Conservation (phyloP, 495 filamentous ascomycete genomes). For the Tuber melanosporum region DNA sequence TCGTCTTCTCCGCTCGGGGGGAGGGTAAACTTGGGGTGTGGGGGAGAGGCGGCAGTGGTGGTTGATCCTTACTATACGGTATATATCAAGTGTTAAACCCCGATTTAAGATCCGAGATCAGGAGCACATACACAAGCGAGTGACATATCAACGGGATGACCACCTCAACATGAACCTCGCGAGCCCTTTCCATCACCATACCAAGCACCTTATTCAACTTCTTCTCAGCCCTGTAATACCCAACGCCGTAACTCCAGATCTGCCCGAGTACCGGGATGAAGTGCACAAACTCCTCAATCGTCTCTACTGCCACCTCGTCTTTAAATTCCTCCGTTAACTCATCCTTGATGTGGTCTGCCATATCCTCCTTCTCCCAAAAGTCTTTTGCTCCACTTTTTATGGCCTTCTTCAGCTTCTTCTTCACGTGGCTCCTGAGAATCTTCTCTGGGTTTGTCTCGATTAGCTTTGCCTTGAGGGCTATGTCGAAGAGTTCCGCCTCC, state of each 20-base stretch:
- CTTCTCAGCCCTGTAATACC: not conserved
- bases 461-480: not conserved
- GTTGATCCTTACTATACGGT: not conserved
- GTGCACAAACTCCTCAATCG: not conserved
- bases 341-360: conserved; percentile 1
- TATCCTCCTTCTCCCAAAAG: conserved; percentile 4
- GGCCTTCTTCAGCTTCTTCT: not conserved
- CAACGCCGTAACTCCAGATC: not conserved
- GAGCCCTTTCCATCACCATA: not conserved
- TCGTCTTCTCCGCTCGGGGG: not conserved
- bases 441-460: not conserved
- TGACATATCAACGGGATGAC: not conserved
- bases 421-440: not conserved
- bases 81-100: not conserved
- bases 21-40: not conserved
- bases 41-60: not conserved
- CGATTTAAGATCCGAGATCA: not conserved
- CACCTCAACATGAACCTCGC: not conserved
- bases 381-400: not conserved
- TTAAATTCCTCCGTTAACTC: not conserved
- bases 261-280: not conserved
- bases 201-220: not conserved
- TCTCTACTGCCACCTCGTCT: not conserved
- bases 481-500: not conserved
- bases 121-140: not conserved